Conservation (phyloP, 768 basidiomycete genomes). For the Lactarius quietus region DNA sequence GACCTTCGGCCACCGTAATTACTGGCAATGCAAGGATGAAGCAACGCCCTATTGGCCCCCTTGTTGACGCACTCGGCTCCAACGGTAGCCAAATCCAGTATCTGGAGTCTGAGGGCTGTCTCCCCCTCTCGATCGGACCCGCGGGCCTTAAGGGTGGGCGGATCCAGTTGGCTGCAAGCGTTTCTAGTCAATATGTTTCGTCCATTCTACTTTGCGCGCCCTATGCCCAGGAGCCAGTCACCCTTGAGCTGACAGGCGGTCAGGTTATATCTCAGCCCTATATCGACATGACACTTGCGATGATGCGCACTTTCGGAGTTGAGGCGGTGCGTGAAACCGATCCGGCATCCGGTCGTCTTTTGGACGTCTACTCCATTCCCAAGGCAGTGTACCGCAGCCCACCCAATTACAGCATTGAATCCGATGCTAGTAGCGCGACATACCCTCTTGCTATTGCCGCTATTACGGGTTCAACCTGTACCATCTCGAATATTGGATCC, state of each 20-base stretch:
- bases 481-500: constrained; percentile 87
- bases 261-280: constrained; percentile 98
- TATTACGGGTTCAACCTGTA: constrained; percentile 95
- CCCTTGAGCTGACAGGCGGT: constrained; percentile 87
- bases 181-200: constrained; percentile 98
- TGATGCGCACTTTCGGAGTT: constrained; percentile 94
- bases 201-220: constrained; percentile 96
- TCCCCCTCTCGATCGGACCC: constrained; percentile 83
- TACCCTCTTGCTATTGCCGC: constrained; percentile 97
- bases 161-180: constrained; percentile 87
- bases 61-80: constrained; percentile 81
- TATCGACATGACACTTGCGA: constrained; percentile 99
- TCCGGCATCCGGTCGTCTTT: constrained; percentile 49
- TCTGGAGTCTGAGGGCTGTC: constrained; percentile 75
- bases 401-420: constrained; percentile 81
- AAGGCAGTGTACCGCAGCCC: constrained; percentile 77
- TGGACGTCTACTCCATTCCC: constrained; percentile 88
- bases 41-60: constrained; percentile 92
- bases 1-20: constrained; percentile 63
- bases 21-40: constrained; percentile 99
- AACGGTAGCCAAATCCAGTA: constrained; percentile 81
- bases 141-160: constrained; percentile 76
- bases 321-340: constrained; percentile 65
- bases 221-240: constrained; percentile 79
- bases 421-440: constrained; percentile 92